A percentile compares a stretch with the other conserved stretches of the same genome.
Evolutionary conservation across 441 rosid species (phyloP).

Genomic region (Pelargonium cotyledonis): DNA sequence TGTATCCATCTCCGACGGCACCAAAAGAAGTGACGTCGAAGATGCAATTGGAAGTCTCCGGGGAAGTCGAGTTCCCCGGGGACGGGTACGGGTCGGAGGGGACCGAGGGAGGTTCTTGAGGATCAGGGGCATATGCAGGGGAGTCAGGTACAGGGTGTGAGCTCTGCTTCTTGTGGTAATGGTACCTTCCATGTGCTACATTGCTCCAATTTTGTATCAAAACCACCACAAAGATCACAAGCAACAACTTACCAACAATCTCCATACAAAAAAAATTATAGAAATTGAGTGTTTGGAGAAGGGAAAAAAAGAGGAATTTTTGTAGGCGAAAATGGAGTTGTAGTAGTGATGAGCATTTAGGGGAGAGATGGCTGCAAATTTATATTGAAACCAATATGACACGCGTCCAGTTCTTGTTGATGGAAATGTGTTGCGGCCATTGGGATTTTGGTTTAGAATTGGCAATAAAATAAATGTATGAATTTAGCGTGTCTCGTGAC

Average conservation of each 20-base stretch:
- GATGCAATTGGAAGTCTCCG: constrained; percentile 22
- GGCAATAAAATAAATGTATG: too few relatives aligned
- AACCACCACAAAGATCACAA: constrained; percentile 18
- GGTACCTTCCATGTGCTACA: constrained; percentile 48
- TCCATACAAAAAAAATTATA: constrained; percentile 32
- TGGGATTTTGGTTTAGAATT: too few relatives aligned
- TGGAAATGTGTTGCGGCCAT: too few relatives aligned
- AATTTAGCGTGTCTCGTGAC: too few relatives aligned
- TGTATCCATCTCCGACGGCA: constrained; percentile 73
- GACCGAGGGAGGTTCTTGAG: constrained; percentile 37
- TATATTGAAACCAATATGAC: too few relatives aligned
- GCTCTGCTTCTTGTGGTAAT: constrained; percentile 53
- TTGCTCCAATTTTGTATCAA: constrained; percentile 31
- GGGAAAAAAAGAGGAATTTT: too few relatives aligned
- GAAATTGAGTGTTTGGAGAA: too few relatives aligned
- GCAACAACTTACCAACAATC: constrained; percentile 18
- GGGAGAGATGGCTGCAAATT: too few relatives aligned
- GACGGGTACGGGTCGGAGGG: constrained; percentile 46
- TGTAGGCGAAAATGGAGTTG: too few relatives aligned
- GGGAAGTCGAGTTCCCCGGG: constrained; percentile 22
- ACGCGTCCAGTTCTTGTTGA: too few relatives aligned
- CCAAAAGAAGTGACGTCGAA: constrained; percentile 71
- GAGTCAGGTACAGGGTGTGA: constrained; percentile 20
- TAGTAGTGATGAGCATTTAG: too few relatives aligned
- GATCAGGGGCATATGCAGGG: constrained; percentile 26